Conservation (phyloP, 805 yeast species). For the Starmerella vaccinii region DNA sequence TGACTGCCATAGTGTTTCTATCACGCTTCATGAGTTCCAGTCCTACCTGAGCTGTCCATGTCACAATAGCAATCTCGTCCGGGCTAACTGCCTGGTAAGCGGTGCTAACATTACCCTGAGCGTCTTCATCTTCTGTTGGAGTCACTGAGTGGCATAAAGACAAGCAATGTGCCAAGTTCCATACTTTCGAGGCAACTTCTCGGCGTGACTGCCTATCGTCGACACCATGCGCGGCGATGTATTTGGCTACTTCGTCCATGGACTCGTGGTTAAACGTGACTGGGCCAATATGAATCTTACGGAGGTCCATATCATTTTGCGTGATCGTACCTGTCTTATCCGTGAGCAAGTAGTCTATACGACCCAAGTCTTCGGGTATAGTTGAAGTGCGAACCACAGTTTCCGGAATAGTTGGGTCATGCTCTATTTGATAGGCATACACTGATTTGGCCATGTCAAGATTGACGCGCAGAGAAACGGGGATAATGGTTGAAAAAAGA, state of each 20-base stretch:
- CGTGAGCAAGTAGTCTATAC: conserved; percentile 82
- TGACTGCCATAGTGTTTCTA: conserved; percentile 57
- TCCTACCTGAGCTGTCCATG: conserved; percentile 80
- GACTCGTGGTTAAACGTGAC: conserved; percentile 89
- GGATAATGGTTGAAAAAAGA: conserved; percentile 87
- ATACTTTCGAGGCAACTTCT: conserved; percentile 64
- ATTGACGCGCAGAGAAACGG: conserved; percentile 89
- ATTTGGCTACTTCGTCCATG: conserved; percentile 74
- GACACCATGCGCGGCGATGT: conserved; percentile 33
- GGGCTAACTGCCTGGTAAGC: conserved; percentile 98
- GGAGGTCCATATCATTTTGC: conserved; percentile 95
- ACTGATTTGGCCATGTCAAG: conserved; percentile 92
- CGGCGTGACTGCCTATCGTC: conserved; percentile 31
- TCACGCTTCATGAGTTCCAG: conserved; percentile 72
- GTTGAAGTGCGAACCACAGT: conserved; percentile 95
- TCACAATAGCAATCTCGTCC: conserved; percentile 94
- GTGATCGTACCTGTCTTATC: conserved; percentile 98
- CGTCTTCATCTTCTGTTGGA: conserved; percentile 55
- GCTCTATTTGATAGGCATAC: conserved; percentile 89
- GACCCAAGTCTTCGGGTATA: conserved; percentile 93
- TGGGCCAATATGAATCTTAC: conserved; percentile 82
- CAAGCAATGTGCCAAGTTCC: conserved; percentile 69
- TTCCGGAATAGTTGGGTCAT: conserved; percentile 66
- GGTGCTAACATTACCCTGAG: conserved; percentile 2
- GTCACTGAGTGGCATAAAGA: conserved; percentile 98